Evolutionary conservation across 2,329 filamentous ascomycete genomes (phyloP).

Genomic region (Coniosporium uncinatum): DNA sequence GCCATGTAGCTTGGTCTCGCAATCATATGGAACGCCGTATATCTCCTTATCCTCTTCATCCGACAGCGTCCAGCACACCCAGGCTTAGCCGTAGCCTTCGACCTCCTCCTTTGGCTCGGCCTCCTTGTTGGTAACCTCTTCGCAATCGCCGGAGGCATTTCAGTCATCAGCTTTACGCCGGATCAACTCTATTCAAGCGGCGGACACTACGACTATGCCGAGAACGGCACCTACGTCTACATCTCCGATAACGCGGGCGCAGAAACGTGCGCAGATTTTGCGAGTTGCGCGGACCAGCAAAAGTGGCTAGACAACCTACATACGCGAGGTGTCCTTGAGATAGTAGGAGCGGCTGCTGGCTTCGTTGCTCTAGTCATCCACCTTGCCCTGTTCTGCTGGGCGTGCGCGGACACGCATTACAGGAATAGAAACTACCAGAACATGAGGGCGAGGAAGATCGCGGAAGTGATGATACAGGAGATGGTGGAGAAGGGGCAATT

Average conservation of each 20-base stretch:
- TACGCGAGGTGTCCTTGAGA: neutral
- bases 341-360: neutral
- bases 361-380: constrained; percentile 13
- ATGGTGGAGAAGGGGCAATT: neutral
- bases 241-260: neutral
- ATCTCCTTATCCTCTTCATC: neutral
- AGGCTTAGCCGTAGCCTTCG: neutral
- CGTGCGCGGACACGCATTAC: constrained; percentile 22
- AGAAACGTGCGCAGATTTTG: neutral
- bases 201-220: neutral
- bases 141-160: neutral
- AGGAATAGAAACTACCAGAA: neutral
- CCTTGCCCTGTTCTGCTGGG: constrained; percentile 27
- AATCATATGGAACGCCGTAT: neutral
- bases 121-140: neutral
- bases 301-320: neutral
- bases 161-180: neutral
- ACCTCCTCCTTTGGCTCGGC: constrained; percentile 1
- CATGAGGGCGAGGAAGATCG: neutral
- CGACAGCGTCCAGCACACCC: neutral
- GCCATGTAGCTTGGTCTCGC: neutral
- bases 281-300: neutral
- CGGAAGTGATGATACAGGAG: neutral
- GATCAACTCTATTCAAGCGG: neutral
- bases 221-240: neutral